Conservation (phyloP, 2,329 filamentous ascomycete genomes). For the Zalaria obscura region DNA sequence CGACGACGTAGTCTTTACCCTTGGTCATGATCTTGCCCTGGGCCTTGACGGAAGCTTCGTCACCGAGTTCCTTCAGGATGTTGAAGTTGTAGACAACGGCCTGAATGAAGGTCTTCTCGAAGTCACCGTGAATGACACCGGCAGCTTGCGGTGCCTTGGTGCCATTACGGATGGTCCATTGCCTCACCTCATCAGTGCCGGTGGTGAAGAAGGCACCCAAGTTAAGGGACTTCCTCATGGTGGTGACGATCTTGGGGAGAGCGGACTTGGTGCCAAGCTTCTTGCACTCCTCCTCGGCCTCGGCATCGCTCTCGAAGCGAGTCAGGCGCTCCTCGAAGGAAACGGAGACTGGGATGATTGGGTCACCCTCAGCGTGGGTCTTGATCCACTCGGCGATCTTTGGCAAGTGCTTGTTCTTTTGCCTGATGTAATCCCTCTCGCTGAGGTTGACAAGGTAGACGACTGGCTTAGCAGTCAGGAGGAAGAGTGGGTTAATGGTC, state of each 20-base stretch:
- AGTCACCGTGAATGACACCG: conserved; percentile 95
- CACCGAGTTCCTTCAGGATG: conserved; percentile 69
- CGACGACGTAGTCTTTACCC: conserved; percentile 89
- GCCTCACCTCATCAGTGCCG: conserved; percentile 86
- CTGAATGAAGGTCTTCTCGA: conserved; percentile 99
- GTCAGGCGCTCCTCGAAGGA: conserved; percentile 86
- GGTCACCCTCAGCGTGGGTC: conserved; percentile 71
- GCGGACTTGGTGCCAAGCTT: conserved; percentile 73
- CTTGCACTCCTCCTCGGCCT: conserved; percentile 76
- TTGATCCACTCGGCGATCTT: conserved; percentile 95
- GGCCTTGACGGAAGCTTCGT: conserved; percentile 77
- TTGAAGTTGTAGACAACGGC: conserved; percentile 84
- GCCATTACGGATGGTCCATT: conserved; percentile 94
- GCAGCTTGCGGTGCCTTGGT: conserved; percentile 97
- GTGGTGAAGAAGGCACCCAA: conserved; percentile 95
- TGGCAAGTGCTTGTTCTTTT: conserved; percentile 98
- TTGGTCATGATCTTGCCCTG: conserved; percentile 98
- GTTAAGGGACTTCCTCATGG: conserved; percentile 86
- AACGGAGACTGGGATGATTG: conserved; percentile 86
- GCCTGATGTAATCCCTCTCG: conserved; percentile 91
- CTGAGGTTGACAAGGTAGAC: conserved; percentile 95
- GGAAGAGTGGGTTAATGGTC: conserved; percentile 90
- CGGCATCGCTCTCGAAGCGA: conserved; percentile 61
- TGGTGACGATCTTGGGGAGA: conserved; percentile 77
- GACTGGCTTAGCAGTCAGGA: conserved; percentile 90